These are phyloP conservation scores for Sugiyamaella americana DNA, from an alignment of 805 yeast species.

Conservation along the genomic window DNA sequence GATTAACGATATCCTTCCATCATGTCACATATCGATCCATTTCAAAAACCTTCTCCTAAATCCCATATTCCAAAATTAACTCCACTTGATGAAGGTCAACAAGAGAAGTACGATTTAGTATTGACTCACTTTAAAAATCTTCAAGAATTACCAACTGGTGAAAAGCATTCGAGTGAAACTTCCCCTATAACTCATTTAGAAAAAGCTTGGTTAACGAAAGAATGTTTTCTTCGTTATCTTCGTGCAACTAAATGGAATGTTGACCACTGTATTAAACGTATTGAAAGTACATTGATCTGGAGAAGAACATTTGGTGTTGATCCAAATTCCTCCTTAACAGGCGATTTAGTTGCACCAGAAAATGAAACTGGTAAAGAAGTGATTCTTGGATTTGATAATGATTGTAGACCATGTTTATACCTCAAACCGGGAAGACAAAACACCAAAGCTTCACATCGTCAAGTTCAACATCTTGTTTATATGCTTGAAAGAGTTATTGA, in stretches of 20 bases:
- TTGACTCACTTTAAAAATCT: constrained; percentile 54
- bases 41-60: constrained; percentile 46
- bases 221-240: constrained; percentile 82
- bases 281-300: constrained; percentile 81
- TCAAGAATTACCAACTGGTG: constrained; percentile 42
- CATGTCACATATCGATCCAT: constrained; percentile 40
- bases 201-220: constrained; percentile 88
- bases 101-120: constrained; percentile 55
- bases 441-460: constrained; percentile 82
- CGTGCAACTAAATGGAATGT: constrained; percentile 91
- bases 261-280: constrained; percentile 62
- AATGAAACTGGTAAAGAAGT: constrained; percentile 91
- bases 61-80: constrained; percentile 47
- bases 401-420: constrained; percentile 85
- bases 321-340: constrained; percentile 29
- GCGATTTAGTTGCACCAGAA: constrained; percentile 45
- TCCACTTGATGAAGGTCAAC: constrained; percentile 48
- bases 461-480: constrained; percentile 92
- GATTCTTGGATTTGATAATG: constrained; percentile 84
- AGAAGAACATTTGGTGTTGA: constrained; percentile 84
- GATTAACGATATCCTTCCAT: no score
- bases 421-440: constrained; percentile 93
- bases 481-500: constrained; percentile 90
- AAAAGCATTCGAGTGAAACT: constrained; percentile 35
- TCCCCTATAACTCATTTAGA: constrained; percentile 46